Percentiles rank a stretch among this genome's conserved stretches.
Evolutionary conservation across 495 filamentous ascomycete species (phyloP).

Genomic region (Pyrenula aspistea): DNA sequence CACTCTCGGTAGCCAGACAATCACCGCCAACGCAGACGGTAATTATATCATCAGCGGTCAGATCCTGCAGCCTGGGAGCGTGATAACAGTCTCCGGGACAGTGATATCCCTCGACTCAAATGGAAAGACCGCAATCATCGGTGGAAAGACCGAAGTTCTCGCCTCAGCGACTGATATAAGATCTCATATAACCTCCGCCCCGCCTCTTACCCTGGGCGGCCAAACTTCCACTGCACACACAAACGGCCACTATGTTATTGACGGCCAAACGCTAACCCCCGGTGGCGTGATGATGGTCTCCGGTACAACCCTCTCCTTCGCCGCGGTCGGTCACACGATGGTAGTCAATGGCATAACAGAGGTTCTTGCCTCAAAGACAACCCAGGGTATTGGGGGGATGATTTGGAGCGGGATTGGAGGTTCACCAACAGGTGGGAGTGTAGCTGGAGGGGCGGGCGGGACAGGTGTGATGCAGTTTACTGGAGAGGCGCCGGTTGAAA

Average conservation of each 20-base stretch:
- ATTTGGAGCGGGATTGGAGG: neutral
- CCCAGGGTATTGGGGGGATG: neutral
- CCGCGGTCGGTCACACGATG: neutral
- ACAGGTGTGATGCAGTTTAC: no score
- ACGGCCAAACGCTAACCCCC: neutral
- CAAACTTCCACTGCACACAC: neutral
- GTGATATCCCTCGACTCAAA: constrained; percentile 3
- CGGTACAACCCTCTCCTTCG: constrained; percentile 2
- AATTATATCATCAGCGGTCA: no score
- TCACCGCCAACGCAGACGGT: no score
- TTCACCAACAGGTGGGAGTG: neutral
- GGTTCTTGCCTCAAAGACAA: neutral
- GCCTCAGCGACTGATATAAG: neutral
- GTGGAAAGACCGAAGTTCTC: neutral
- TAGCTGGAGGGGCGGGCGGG: neutral
- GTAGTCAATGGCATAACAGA: neutral
- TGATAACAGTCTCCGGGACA: no score
- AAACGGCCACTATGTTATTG: neutral
- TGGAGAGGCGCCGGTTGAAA: no score
- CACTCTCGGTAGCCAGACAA: no score
- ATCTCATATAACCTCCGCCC: neutral
- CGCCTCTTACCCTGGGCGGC: neutral
- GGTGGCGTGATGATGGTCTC: constrained; percentile 3
- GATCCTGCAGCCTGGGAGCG: no score
- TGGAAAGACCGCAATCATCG: neutral